Conservation (phyloP, 805 yeast species). For the Danielozyma ontarioensis region DNA sequence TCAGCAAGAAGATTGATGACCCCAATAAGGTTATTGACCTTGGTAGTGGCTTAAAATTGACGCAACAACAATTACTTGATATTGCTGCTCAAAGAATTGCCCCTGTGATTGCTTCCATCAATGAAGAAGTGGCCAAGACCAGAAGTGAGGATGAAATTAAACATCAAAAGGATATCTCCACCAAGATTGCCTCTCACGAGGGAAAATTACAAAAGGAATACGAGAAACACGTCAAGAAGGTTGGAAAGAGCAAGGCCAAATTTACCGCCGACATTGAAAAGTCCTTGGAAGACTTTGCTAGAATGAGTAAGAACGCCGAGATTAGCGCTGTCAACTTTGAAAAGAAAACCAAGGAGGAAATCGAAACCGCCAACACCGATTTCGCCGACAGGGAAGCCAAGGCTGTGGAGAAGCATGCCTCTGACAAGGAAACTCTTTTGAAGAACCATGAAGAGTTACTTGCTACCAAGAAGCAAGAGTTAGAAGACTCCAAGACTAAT, state of each 20-base stretch:
- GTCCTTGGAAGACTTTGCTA: conserved; percentile 20
- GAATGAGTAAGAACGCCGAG: conserved; percentile 22
- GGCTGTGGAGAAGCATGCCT: conserved; percentile 42
- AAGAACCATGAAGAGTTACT: conserved; percentile 42
- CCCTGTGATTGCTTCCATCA: conserved; percentile 48
- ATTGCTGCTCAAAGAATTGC: conserved; percentile 52
- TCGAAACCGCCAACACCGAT: conserved; percentile 41
- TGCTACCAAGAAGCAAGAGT: conserved; percentile 40
- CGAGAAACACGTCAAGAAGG: conserved; percentile 31
- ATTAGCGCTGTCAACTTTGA: conserved; percentile 34
- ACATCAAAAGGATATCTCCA: conserved; percentile 32
- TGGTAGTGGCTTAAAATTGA: conserved; percentile 50
- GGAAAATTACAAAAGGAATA: conserved; percentile 30
- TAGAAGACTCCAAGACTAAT: conserved; percentile 35
- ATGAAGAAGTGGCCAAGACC: conserved; percentile 43
- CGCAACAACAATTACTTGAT: conserved; percentile 51
- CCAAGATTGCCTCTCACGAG: conserved; percentile 31
- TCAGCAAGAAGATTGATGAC: conserved; percentile 41
- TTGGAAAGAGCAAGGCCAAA: conserved; percentile 32
- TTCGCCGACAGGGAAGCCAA: conserved; percentile 41
- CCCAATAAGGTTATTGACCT: conserved; percentile 45
- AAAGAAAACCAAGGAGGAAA: conserved; percentile 35
- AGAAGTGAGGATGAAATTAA: conserved; percentile 39
- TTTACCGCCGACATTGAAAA: conserved; percentile 39
- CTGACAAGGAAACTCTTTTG: conserved; percentile 37